Percentiles rank a stretch among this genome's conserved stretches.
Evolutionary conservation across 1,284 basidiomycete genomes (phyloP).

Genomic region (Heterobasidion parviporum): DNA sequence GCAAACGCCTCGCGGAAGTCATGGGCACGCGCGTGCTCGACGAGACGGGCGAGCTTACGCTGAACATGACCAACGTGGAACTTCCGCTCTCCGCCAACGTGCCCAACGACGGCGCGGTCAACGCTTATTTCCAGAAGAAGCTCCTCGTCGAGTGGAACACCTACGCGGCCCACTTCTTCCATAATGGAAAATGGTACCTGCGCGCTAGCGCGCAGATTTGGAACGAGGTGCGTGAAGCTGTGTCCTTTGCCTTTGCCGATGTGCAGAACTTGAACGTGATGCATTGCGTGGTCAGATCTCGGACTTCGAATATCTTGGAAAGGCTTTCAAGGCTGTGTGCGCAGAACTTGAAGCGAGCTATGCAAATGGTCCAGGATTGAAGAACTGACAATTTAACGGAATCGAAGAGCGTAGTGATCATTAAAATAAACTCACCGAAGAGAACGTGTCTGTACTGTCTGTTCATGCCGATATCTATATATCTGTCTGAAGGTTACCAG

Average conservation of each 20-base stretch:
- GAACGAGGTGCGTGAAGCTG: conserved; percentile 51
- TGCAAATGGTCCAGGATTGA: not conserved
- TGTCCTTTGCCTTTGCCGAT: not conserved
- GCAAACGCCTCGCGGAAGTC: conserved; percentile 52
- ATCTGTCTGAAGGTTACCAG: too few species aligned
- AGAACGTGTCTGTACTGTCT: too few species aligned
- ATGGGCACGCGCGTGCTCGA: conserved; percentile 63
- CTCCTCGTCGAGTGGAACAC: conserved; percentile 35
- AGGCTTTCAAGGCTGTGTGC: not conserved
- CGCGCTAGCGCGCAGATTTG: conserved; percentile 68
- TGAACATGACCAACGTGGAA: conserved; percentile 65
- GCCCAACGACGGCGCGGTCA: conserved; percentile 20
- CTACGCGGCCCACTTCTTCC: conserved; percentile 37
- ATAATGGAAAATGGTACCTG: conserved; percentile 64
- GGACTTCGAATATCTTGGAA: not conserved
- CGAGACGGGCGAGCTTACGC: conserved; percentile 53
- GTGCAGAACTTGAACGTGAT: not conserved
- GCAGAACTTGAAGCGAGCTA: not conserved
- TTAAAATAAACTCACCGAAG: too few species aligned
- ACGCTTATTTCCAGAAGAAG: conserved; percentile 25
- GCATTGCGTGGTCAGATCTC: not conserved
- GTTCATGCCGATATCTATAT: too few species aligned
- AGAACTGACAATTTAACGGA: not conserved
- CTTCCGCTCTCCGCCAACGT: conserved; percentile 28
- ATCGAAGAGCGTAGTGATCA: too few species aligned